Evolutionary conservation across 2,329 filamentous ascomycete genomes (phyloP).

Genomic region (Exophiala lecanii-corni): DNA sequence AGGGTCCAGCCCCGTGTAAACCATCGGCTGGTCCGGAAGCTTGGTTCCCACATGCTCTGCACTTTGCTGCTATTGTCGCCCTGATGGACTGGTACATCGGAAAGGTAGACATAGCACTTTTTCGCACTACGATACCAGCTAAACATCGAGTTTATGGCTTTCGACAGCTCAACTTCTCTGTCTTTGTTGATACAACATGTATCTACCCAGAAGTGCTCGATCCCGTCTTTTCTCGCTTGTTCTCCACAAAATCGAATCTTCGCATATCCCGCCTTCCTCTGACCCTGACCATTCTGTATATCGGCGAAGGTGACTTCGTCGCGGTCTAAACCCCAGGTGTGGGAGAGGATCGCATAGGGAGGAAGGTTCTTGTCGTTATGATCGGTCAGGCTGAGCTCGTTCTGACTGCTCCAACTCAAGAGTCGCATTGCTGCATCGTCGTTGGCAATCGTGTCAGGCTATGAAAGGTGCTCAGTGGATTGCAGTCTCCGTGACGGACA

Average conservation of each 20-base stretch:
- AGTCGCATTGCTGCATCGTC: no score
- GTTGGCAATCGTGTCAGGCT: slow-evolving; percentile 7
- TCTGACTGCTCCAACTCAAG: no score
- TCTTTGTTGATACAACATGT: slow-evolving; percentile 38
- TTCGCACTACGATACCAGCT: slow-evolving; percentile 9
- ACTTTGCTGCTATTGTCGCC: no score
- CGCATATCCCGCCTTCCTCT: slow-evolving; percentile 11
- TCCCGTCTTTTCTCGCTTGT: slow-evolving; percentile 26
- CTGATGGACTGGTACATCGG: slow-evolving; percentile 4
- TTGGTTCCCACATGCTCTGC: slow-evolving; percentile 8
- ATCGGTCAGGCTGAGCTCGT: slow-evolving; percentile 8
- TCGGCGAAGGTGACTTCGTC: slow-evolving; percentile 13
- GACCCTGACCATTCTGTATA: slow-evolving; percentile 5
- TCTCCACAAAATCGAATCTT: slow-evolving; percentile 15
- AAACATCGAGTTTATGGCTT: slow-evolving; percentile 16
- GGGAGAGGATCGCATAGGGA: slow-evolving; percentile 21
- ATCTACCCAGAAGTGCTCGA: no score
- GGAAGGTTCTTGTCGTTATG: slow-evolving; percentile 7
- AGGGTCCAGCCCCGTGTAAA: no score
- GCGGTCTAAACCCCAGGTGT: slow-evolving; percentile 14
- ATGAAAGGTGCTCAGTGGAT: slow-evolving; percentile 6
- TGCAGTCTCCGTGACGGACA: slow-evolving; percentile 4
- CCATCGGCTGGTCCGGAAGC: slow-evolving; percentile 15
- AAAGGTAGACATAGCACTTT: slow-evolving; percentile 14
- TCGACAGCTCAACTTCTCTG: slow-evolving; percentile 25